Conservation (phyloP, 306 rosid species). For the Purshia tridentata region DNA sequence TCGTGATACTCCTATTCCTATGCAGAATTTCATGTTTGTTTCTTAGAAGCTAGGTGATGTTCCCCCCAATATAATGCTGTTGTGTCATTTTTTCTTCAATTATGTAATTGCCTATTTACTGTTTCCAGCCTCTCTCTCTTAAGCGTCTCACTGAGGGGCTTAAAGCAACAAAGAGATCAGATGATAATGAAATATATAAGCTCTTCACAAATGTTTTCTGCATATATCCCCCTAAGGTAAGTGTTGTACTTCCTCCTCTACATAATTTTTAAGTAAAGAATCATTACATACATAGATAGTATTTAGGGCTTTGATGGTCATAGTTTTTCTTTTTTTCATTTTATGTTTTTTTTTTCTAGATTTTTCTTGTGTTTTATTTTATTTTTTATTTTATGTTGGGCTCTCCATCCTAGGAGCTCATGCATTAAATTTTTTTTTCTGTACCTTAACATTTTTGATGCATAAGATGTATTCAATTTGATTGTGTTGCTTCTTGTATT, state of each 20-base stretch:
- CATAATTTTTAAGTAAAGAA: background rate
- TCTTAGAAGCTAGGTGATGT: background rate
- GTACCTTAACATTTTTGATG: background rate
- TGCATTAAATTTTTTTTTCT: background rate
- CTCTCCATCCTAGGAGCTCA: background rate
- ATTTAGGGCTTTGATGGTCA: background rate
- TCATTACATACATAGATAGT: background rate
- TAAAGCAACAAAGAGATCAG: slow-evolving; percentile 66
- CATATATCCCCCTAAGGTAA: slow-evolving; percentile 82
- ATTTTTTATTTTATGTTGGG: background rate
- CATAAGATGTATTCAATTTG: background rate
- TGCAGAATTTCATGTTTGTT: background rate
- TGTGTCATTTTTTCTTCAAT: background rate
- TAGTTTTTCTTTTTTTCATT: too few relatives aligned
- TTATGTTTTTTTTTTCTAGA: background rate
- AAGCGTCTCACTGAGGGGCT: slow-evolving; percentile 80
- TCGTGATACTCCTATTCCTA: background rate
- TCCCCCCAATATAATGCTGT: background rate
- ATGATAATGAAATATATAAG: slow-evolving; percentile 66
- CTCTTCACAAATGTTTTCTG: slow-evolving; percentile 77
- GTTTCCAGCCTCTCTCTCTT: slow-evolving; percentile 76
- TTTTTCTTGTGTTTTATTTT: background rate
- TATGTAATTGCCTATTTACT: slow-evolving; percentile 10
- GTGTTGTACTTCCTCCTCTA: slow-evolving; percentile 3
- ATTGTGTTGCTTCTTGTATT: background rate